Conservation (phyloP, 75 land plant species). For the Cryptomeria japonica region DNA sequence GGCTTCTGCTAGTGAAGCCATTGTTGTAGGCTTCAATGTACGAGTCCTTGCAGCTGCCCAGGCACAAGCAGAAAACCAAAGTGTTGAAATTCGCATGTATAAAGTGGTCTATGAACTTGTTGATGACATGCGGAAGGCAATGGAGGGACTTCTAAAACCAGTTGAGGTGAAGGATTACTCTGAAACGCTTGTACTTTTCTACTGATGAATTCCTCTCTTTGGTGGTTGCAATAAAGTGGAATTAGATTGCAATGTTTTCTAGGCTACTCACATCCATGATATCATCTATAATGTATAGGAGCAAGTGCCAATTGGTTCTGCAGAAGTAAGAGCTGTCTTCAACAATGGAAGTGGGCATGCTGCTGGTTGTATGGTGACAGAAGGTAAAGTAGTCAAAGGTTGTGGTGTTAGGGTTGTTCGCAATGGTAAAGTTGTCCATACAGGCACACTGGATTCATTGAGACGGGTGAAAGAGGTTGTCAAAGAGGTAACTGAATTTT, state of each 20-base stretch:
- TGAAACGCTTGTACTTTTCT: slow-evolving; percentile 1
- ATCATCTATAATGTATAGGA: slow-evolving; percentile 53
- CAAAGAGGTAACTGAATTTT: slow-evolving; percentile 77
- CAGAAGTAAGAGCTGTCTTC: slow-evolving; percentile 89
- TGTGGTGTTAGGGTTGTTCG: slow-evolving; percentile 79
- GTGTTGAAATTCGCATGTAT: slow-evolving; percentile 87
- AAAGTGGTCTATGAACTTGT: slow-evolving; percentile 93
- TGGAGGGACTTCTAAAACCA: slow-evolving; percentile 92
- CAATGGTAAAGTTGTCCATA: slow-evolving; percentile 51
- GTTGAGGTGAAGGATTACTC: slow-evolving; percentile 59
- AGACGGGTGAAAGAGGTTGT: slow-evolving; percentile 90
- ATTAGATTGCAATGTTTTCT: background rate
- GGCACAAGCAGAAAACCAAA: slow-evolving; percentile 71
- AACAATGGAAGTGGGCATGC: slow-evolving; percentile 93
- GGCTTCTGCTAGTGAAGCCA: slow-evolving; percentile 82
- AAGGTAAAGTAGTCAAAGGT: slow-evolving; percentile 86
- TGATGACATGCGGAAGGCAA: slow-evolving; percentile 93
- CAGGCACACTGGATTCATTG: slow-evolving; percentile 72
- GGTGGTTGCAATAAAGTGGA: background rate
- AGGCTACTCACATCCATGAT: background rate
- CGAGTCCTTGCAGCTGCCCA: slow-evolving; percentile 74
- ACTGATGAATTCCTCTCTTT: background rate
- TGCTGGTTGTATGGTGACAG: slow-evolving; percentile 98
- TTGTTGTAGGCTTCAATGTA: slow-evolving; percentile 93
- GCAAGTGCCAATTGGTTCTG: slow-evolving; percentile 82